A percentile compares a stretch with the other conserved stretches of the same genome.
These are phyloP conservation scores for Nitzschia sp. DNA, from an alignment of 108 stramenopile genomes.

Conservation along the genomic window DNA sequence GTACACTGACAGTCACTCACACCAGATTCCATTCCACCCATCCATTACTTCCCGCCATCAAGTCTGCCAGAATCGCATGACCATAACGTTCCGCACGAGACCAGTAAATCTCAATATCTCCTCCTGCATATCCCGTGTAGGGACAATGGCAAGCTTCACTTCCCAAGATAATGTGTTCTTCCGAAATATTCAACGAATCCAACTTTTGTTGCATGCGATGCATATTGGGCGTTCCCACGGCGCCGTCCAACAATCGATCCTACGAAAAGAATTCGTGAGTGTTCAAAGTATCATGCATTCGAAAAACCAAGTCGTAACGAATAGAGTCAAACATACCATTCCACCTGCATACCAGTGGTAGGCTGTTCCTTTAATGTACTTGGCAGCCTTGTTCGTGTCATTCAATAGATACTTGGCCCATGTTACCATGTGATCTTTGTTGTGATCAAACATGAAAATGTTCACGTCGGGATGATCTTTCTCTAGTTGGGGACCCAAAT, in stretches of 20 bases:
- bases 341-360: constrained; percentile 96
- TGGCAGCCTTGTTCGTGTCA: constrained; percentile 40
- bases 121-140: constrained; percentile 80
- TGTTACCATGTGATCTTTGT: constrained; percentile 89
- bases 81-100: constrained; percentile 87
- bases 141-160: constrained; percentile 86
- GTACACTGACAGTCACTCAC: constrained; percentile 25
- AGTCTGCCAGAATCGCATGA: constrained; percentile 91
- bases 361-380: constrained; percentile 91
- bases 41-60: constrained; percentile 88
- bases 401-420: constrained; percentile 70
- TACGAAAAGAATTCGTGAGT: background rate
- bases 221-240: constrained; percentile 78
- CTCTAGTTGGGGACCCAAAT: constrained; percentile 81
- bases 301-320: background rate
- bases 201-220: constrained; percentile 62
- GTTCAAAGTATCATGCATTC: background rate
- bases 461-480: constrained; percentile 83
- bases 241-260: constrained; percentile 90
- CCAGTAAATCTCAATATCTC: constrained; percentile 75
- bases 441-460: constrained; percentile 94
- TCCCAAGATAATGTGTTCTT: constrained; percentile 59
- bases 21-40: constrained; percentile 94
- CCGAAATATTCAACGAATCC: constrained; percentile 40
- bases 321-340: constrained; percentile 23